phyloP scores from a whole-genome alignment of 2,329 filamentous ascomycete species.

The Xylariomycetidae sp. region DNA sequence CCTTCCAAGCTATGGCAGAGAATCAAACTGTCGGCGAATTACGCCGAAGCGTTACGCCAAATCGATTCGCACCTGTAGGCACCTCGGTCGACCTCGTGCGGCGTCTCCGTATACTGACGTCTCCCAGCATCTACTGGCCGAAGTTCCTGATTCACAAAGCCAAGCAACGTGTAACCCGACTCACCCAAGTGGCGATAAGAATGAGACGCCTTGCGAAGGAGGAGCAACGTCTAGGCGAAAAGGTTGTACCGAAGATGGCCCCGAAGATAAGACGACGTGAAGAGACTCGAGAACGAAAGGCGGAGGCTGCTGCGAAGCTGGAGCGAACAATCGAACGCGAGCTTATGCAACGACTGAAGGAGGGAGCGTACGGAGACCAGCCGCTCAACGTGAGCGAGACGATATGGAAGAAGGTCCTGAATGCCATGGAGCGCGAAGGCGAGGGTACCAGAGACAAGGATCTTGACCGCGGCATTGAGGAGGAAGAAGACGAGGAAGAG shows the following conservation, averaged over 20 bases:
- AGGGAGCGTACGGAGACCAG: conserved; percentile 89
- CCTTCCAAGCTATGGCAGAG: conserved; percentile 93
- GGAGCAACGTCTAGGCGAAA: conserved; percentile 84
- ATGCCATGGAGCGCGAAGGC: conserved; percentile 80
- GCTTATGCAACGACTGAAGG: conserved; percentile 82
- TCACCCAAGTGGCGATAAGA: conserved; percentile 85
- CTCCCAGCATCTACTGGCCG: conserved; percentile 94
- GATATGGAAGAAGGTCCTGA: conserved; percentile 96
- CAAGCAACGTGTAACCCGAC: conserved; percentile 68
- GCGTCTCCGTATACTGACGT: too few species aligned
- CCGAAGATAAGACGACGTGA: conserved; percentile 81
- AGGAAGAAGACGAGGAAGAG: conserved; percentile 63
- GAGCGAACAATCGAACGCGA: conserved; percentile 94
- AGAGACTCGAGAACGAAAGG: conserved; percentile 68
- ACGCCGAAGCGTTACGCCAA: conserved; percentile 80
- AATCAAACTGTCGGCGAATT: conserved; percentile 85
- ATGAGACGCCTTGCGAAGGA: conserved; percentile 78
- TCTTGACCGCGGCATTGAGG: conserved; percentile 77
- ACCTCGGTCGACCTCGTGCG: too few species aligned
- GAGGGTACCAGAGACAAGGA: conserved; percentile 81
- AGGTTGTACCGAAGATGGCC: conserved; percentile 78
- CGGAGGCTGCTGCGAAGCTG: conserved; percentile 81
- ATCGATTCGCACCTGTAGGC: conserved; percentile 77
- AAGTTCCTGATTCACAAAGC: conserved; percentile 54
- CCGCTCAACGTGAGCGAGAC: conserved; percentile 91